These are phyloP conservation scores for Recurvomyces mirabilis DNA, from an alignment of 495 filamentous ascomycete species.

Conservation along the genomic window DNA sequence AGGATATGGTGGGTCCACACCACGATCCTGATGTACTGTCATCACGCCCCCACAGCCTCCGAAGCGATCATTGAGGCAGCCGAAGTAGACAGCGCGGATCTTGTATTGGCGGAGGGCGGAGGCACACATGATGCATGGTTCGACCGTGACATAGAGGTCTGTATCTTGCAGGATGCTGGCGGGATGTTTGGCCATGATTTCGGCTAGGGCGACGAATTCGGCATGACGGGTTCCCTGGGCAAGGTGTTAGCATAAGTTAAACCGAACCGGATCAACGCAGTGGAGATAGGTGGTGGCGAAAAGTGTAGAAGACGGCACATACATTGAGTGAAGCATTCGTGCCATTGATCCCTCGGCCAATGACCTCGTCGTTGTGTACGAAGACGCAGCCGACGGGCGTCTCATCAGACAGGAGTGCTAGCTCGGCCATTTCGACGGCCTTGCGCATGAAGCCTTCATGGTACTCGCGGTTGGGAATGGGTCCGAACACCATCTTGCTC, in stretches of 20 bases:
- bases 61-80: conserved; percentile 92
- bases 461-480: conserved; percentile 23
- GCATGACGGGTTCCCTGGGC: conserved; percentile 79
- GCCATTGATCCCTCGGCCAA: conserved; percentile 87
- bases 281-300: not conserved
- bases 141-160: conserved; percentile 89
- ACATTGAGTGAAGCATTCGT: conserved; percentile 79
- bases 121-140: conserved; percentile 97
- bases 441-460: conserved; percentile 36
- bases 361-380: conserved; percentile 59
- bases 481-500: conserved; percentile 11
- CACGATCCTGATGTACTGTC: conserved; percentile 60
- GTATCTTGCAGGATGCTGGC: conserved; percentile 54
- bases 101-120: conserved; percentile 76
- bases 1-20: conserved; percentile 60
- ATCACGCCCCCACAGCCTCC: conserved; percentile 90
- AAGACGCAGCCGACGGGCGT: conserved; percentile 95
- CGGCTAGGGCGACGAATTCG: conserved; percentile 74
- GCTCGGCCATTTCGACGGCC: conserved; percentile 43
- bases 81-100: conserved; percentile 79
- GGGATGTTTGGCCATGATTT: conserved; percentile 46
- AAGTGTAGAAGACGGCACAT: conserved; percentile 16
- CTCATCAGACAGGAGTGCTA: conserved; percentile 71
- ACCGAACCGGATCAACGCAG: not conserved
- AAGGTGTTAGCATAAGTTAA: not conserved